Percentiles rank a stretch among this genome's conserved stretches.
Conservation (phyloP, 2,329 filamentous ascomycete genomes). For the Hyphodiscus sp. region DNA sequence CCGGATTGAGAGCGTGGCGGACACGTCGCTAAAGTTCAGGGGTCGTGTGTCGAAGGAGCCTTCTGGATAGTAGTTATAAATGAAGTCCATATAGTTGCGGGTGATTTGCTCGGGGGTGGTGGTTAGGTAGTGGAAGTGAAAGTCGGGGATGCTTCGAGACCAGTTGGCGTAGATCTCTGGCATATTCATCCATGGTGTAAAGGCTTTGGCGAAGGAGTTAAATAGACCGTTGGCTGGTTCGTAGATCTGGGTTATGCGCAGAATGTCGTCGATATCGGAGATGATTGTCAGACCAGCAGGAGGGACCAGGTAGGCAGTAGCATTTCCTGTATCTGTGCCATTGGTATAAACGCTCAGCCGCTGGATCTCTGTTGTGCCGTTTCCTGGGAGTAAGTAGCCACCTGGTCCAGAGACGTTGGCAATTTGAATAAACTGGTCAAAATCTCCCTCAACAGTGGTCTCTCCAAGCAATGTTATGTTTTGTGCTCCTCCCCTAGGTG, state of each 20-base stretch:
- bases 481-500: conserved; percentile 53
- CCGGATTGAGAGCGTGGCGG: conserved; percentile 65
- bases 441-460: conserved; percentile 65
- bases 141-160: conserved; percentile 56
- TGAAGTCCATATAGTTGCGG: conserved; percentile 73
- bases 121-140: conserved; percentile 77
- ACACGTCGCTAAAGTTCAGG: conserved; percentile 71
- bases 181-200: conserved; percentile 72
- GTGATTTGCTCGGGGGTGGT: conserved; percentile 75
- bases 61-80: conserved; percentile 70
- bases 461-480: conserved; percentile 56
- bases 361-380: conserved; percentile 58
- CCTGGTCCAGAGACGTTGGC: conserved; percentile 47
- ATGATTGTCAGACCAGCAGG: conserved; percentile 63
- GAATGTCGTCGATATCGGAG: conserved; percentile 74
- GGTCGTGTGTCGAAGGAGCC: conserved; percentile 67
- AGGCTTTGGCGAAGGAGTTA: conserved; percentile 69
- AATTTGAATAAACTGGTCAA: conserved; percentile 63
- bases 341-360: conserved; percentile 62
- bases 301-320: conserved; percentile 71
- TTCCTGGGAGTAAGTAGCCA: conserved; percentile 51
- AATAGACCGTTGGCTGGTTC: conserved; percentile 66
- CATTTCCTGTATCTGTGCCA: conserved; percentile 60
- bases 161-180: conserved; percentile 72
- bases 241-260: conserved; percentile 77